phyloP scores from a whole-genome alignment of 1,139 yeast genomes.

The Nadsonia commutata region DNA sequence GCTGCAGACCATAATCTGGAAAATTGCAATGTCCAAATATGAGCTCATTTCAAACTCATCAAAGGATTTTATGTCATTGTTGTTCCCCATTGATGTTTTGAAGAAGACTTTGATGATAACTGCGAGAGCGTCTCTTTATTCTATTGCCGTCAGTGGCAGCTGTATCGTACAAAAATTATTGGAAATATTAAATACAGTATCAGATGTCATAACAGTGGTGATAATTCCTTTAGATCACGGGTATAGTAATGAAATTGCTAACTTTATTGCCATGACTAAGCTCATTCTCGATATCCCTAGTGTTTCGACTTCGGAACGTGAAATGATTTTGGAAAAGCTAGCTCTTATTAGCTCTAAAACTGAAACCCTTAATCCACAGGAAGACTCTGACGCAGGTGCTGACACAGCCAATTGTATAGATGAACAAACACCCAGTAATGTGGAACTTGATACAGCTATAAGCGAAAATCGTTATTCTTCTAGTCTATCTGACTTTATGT shows the following conservation, averaged over 20 bases:
- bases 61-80: not conserved
- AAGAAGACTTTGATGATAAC: not conserved
- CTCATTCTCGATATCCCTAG: not conserved
- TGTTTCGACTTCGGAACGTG: not conserved
- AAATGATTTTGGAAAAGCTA: not conserved
- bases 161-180: not conserved
- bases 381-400: too few species aligned
- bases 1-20: not conserved
- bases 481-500: not conserved
- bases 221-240: not conserved
- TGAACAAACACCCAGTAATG: too few species aligned
- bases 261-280: not conserved
- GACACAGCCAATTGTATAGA: too few species aligned
- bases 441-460: too few species aligned
- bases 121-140: not conserved
- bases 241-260: not conserved
- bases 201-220: not conserved
- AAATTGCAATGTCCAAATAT: not conserved
- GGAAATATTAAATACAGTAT: not conserved
- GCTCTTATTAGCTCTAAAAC: not conserved
- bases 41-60: not conserved
- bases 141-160: not conserved
- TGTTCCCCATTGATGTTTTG: not conserved
- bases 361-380: too few species aligned
- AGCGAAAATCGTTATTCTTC: too few species aligned